Conservation (phyloP, 768 basidiomycete genomes). For the Paxillus rubicundulus region DNA sequence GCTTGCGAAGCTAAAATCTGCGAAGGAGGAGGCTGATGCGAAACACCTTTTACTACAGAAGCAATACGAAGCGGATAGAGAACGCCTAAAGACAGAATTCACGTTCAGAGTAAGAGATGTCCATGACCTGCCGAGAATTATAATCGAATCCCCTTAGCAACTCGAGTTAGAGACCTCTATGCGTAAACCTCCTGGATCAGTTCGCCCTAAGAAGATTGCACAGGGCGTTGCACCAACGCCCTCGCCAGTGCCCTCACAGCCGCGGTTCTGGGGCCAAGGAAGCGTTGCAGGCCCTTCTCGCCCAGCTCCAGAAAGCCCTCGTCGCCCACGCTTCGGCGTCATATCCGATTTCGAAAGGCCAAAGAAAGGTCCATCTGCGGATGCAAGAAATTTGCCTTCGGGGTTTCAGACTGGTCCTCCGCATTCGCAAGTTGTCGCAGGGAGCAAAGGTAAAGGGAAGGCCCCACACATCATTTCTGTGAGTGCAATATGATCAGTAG, state of each 20-base stretch:
- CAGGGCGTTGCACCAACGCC: slow-evolving; percentile 41
- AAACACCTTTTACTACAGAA: slow-evolving; percentile 55
- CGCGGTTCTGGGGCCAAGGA: slow-evolving; percentile 35
- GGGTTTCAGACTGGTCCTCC: slow-evolving; percentile 22
- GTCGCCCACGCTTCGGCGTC: slow-evolving; percentile 34
- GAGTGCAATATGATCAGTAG: background rate
- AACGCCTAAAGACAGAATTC: slow-evolving; percentile 65
- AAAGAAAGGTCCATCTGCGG: slow-evolving; percentile 12
- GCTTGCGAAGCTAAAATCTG: slow-evolving; percentile 51
- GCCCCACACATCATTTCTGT: slow-evolving; percentile 3
- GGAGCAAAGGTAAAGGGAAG: slow-evolving; percentile 20
- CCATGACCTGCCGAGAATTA: slow-evolving; percentile 11
- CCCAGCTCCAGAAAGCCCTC: slow-evolving; percentile 36
- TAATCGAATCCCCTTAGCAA: slow-evolving; percentile 43
- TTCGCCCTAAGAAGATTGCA: slow-evolving; percentile 40
- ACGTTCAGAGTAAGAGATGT: slow-evolving; percentile 57
- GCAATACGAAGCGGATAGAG: slow-evolving; percentile 64
- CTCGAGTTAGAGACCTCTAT: slow-evolving; percentile 61
- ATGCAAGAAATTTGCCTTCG: slow-evolving; percentile 23
- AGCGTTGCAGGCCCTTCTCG: slow-evolving; percentile 27
- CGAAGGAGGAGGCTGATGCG: slow-evolving; percentile 60
- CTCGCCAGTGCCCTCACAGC: slow-evolving; percentile 39
- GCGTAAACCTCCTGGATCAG: slow-evolving; percentile 47
- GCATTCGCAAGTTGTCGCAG: slow-evolving; percentile 16
- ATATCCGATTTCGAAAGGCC: slow-evolving; percentile 24